Conservation (phyloP, 73 alveolate genomes). For the Vitrella brassicaformis region DNA sequence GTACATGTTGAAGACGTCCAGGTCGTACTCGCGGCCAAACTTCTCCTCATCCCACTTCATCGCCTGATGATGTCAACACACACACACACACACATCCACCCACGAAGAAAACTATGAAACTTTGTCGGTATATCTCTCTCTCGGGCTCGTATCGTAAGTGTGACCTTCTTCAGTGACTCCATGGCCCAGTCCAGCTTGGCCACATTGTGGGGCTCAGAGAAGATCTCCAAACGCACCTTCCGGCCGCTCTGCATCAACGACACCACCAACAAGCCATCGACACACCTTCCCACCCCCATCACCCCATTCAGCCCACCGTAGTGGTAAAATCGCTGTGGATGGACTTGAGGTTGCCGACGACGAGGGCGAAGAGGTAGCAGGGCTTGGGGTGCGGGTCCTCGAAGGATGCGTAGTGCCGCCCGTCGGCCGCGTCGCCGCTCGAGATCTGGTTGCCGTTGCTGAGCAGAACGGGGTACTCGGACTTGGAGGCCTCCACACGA, state of each 20-base stretch:
- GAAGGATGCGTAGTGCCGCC: neutral
- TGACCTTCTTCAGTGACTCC: slow-evolving; percentile 1
- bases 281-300: no score
- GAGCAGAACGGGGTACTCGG: neutral
- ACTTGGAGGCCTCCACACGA: neutral
- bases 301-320: no score
- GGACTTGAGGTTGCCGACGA: neutral
- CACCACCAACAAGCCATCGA: no score
- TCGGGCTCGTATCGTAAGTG: no score
- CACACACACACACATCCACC: no score
- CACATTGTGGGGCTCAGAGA: neutral
- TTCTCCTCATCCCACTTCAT: slow-evolving; percentile 3
- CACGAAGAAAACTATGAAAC: no score
- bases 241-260: neutral
- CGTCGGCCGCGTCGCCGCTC: neutral
- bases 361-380: neutral
- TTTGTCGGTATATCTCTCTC: no score
- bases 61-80: no score
- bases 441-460: neutral
- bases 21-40: neutral
- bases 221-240: neutral
- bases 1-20: no score
- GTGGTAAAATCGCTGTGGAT: neutral
- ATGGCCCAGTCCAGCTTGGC: neutral
- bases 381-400: neutral